These are phyloP conservation scores for Aspergillus fumigatus DNA, from an alignment of 2,329 filamentous ascomycete species.

Conservation along the genomic window DNA sequence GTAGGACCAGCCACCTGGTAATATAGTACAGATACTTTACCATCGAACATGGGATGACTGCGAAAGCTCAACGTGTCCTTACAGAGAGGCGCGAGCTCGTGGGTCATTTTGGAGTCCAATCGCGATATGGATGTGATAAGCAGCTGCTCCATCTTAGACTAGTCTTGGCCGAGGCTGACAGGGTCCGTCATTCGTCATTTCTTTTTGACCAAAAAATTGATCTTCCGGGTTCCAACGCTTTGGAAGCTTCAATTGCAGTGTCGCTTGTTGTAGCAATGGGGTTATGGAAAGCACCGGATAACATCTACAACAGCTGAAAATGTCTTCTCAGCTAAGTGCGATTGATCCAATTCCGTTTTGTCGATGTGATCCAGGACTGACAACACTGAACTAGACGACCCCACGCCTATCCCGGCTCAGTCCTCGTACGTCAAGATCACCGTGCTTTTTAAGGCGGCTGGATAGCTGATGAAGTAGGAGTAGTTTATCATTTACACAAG, in stretches of 20 bases:
- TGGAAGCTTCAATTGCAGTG: background rate
- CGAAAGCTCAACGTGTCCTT: background rate
- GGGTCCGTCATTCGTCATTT: background rate
- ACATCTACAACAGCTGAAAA: slow-evolving; percentile 23
- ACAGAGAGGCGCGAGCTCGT: background rate
- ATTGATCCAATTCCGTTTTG: background rate
- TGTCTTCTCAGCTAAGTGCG: slow-evolving; percentile 31
- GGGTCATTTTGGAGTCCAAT: background rate
- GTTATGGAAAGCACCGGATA: slow-evolving; percentile 16
- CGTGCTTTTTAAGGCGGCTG: background rate
- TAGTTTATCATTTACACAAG: slow-evolving; percentile 87
- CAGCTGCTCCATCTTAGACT: background rate
- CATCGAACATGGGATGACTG: background rate
- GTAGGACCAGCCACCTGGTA: background rate
- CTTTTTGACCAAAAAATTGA: background rate
- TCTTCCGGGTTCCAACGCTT: slow-evolving; percentile 1
- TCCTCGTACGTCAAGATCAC: slow-evolving; percentile 36
- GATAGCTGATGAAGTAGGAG: slow-evolving; percentile 3
- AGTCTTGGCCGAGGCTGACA: background rate
- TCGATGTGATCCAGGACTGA: slow-evolving; percentile 11
- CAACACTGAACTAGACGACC: slow-evolving; percentile 22
- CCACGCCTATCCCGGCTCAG: slow-evolving; percentile 28
- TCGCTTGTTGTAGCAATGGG: slow-evolving; percentile 17
- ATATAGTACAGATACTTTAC: background rate
- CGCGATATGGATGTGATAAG: background rate